Percentiles rank a stretch among this genome's conserved stretches.
Conservation (phyloP, 1,284 basidiomycete genomes). For the Apiotrichum sp. region DNA sequence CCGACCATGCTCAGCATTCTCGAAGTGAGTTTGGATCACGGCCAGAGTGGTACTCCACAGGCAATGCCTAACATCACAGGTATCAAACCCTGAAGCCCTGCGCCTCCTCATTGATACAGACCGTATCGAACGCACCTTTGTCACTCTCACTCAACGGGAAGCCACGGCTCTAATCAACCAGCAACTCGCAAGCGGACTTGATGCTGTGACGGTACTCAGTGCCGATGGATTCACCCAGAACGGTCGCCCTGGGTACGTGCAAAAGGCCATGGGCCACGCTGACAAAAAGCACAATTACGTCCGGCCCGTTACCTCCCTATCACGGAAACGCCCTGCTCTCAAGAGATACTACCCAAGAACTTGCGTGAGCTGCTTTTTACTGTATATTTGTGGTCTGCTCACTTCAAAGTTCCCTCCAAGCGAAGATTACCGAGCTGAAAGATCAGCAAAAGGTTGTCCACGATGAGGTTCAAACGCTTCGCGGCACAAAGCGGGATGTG, state of each 20-base stretch:
- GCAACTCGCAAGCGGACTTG: slow-evolving; percentile 27
- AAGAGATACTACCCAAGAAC: slow-evolving; percentile 24
- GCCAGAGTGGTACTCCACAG: no score
- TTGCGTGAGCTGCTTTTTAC: slow-evolving; percentile 23
- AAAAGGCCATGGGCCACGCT: no score
- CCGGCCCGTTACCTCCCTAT: slow-evolving; percentile 21
- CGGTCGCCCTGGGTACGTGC: not conserved
- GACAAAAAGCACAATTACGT: not conserved
- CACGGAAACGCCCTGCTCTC: slow-evolving; percentile 22
- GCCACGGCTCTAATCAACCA: slow-evolving; percentile 55
- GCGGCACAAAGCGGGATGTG: not conserved
- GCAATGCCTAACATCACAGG: slow-evolving; percentile 48
- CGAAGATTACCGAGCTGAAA: not conserved
- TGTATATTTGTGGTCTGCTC: not conserved
- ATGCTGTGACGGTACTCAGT: slow-evolving; percentile 19
- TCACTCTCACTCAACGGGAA: slow-evolving; percentile 58
- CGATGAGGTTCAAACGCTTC: not conserved
- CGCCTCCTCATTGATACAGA: slow-evolving; percentile 73
- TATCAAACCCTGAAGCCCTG: slow-evolving; percentile 66
- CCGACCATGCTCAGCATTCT: slow-evolving; percentile 79
- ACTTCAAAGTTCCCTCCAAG: not conserved
- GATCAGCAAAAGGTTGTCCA: no score
- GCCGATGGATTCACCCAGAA: slow-evolving; percentile 19
- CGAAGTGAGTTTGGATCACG: slow-evolving; percentile 53
- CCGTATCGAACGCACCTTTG: slow-evolving; percentile 65